These are phyloP conservation scores for Cladosporium halotolerans DNA, from an alignment of 2,329 filamentous ascomycete genomes.

Conservation along the genomic window DNA sequence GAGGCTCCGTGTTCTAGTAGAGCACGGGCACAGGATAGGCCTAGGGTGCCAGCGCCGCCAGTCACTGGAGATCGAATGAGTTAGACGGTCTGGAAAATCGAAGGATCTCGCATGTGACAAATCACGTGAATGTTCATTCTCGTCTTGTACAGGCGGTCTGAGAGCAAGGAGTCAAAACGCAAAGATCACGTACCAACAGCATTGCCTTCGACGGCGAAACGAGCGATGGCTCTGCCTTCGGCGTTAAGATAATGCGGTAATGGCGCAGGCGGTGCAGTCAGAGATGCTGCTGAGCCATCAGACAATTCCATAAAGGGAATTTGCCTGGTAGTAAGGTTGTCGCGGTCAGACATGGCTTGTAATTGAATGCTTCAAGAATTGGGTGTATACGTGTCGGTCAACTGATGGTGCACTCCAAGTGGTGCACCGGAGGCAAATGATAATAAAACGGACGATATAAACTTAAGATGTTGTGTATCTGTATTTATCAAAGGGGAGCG, in stretches of 20 bases:
- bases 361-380: no score
- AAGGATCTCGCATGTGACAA: neutral
- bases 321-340: conserved; percentile 38
- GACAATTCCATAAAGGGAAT: conserved; percentile 47
- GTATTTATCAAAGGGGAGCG: no score
- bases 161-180: neutral
- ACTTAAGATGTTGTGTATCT: no score
- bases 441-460: no score
- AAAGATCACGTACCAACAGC: conserved; percentile 40
- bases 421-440: no score
- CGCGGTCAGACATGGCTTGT: conserved; percentile 32
- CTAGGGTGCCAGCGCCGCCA: conserved; percentile 60
- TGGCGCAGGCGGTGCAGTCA: conserved; percentile 41
- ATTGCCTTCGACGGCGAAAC: conserved; percentile 49
- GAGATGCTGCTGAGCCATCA: conserved; percentile 34
- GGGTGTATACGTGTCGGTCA: no score
- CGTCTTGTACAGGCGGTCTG: neutral
- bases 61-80: conserved; percentile 43
- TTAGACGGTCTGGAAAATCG: neutral
- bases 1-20: conserved; percentile 62
- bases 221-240: conserved; percentile 38
- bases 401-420: no score
- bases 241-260: conserved; percentile 37
- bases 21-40: conserved; percentile 52
- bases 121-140: neutral